Conservation (phyloP, 306 rosid genomes). For the Cajanus cajan region DNA sequence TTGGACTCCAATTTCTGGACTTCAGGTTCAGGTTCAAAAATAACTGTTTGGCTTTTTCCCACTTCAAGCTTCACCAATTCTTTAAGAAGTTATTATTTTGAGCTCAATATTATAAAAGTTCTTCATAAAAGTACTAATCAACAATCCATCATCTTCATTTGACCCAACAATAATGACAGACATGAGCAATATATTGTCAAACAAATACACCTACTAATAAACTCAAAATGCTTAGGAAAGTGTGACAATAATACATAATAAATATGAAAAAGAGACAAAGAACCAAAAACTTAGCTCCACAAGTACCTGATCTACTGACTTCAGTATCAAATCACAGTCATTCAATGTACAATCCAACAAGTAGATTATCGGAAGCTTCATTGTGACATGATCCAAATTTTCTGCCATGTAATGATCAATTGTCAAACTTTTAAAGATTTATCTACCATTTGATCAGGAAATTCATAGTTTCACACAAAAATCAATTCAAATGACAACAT, state of each 20-base stretch:
- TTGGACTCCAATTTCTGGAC: neutral
- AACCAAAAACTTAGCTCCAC: conserved; percentile 16
- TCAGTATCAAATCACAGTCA: conserved; percentile 70
- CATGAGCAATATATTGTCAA: neutral
- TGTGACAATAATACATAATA: neutral
- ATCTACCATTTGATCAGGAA: conserved; percentile 27
- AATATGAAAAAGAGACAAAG: conserved; percentile 10
- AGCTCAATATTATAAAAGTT: conserved; percentile 14
- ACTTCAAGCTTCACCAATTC: conserved; percentile 10
- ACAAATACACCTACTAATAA: neutral
- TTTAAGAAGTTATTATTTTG: neutral
- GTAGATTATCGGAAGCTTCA: conserved; percentile 74
- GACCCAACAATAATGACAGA: conserved; percentile 18
- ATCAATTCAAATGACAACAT: conserved; percentile 17
- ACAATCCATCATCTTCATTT: conserved; percentile 1
- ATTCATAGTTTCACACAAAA: neutral
- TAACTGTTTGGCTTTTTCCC: neutral
- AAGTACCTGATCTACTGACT: conserved; percentile 73
- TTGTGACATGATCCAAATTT: conserved; percentile 32
- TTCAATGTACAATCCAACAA: conserved; percentile 86
- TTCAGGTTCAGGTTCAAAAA: neutral
- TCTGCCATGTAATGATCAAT: conserved; percentile 51
- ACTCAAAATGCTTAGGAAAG: neutral
- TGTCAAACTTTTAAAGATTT: conserved; percentile 24
- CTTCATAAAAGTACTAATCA: neutral